A percentile compares a stretch with the other conserved stretches of the same genome.
These are phyloP conservation scores for Suillus clintonianus DNA, from an alignment of 768 basidiomycete species.

Conservation along the genomic window DNA sequence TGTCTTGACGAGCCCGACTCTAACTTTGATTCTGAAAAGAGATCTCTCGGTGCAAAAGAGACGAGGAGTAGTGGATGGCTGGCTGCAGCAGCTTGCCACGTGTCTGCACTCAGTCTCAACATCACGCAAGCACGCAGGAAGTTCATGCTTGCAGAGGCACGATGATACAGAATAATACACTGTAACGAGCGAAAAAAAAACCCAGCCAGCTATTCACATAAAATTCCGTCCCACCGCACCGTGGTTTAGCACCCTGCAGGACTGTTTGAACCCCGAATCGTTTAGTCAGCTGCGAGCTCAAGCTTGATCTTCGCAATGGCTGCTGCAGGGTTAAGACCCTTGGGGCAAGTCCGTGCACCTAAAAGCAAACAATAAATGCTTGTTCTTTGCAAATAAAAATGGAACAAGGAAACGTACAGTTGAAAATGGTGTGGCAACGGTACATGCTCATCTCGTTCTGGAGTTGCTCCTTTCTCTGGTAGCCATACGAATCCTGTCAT, in stretches of 20 bases:
- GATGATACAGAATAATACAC: background rate
- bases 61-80: too few species aligned
- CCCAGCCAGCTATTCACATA: background rate
- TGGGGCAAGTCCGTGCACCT: conserved; percentile 95
- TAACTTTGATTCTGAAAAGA: too few species aligned
- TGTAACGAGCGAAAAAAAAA: background rate
- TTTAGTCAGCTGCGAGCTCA: conserved; percentile 76
- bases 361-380: background rate
- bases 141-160: background rate
- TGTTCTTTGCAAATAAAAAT: background rate
- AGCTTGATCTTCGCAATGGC: conserved; percentile 95
- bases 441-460: conserved; percentile 97
- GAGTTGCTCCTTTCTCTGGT: conserved; percentile 85
- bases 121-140: background rate
- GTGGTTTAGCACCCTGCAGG: background rate
- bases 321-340: conserved; percentile 90
- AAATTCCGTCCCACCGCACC: background rate
- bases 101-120: background rate
- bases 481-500: conserved; percentile 69
- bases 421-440: conserved; percentile 98
- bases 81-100: too few species aligned
- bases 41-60: too few species aligned
- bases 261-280: too few species aligned
- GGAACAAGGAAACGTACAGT: conserved; percentile 57
- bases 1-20: too few species aligned